phyloP scores from a whole-genome alignment of 768 basidiomycete genomes.

The Bullera alba region DNA sequence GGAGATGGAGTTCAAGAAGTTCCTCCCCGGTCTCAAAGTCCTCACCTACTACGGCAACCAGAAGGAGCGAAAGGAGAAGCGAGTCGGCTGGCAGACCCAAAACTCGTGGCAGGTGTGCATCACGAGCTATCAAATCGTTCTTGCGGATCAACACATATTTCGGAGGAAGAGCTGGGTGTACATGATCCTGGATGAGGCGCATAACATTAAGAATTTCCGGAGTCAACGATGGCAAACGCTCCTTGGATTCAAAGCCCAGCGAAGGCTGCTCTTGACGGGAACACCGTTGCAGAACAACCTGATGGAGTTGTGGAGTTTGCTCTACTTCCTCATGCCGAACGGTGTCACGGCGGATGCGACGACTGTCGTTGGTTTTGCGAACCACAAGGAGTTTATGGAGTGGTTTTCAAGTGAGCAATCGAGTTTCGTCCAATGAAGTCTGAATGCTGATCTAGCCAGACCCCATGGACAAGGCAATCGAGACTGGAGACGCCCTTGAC shows the following conservation, averaged over 20 bases:
- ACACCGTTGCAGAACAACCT: constrained; percentile 47
- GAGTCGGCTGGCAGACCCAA: constrained; percentile 84
- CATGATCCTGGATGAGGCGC: constrained; percentile 91
- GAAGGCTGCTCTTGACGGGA: constrained; percentile 43
- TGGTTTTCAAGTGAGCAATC: constrained; percentile 84
- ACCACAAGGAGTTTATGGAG: constrained; percentile 84
- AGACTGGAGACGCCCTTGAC: constrained; percentile 54
- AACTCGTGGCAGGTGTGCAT: constrained; percentile 89
- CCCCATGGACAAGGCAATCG: constrained; percentile 88
- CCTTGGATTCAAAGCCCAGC: constrained; percentile 61
- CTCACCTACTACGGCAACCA: constrained; percentile 52
- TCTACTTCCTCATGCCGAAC: constrained; percentile 48
- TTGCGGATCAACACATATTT: constrained; percentile 82
- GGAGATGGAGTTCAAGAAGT: constrained; percentile 50
- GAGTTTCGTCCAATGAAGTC: not conserved
- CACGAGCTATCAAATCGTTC: constrained; percentile 88
- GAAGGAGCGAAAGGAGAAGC: constrained; percentile 80
- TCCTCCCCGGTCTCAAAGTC: constrained; percentile 47
- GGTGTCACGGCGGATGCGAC: constrained; percentile 41
- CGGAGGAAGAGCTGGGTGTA: constrained; percentile 92
- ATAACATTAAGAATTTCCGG: constrained; percentile 96
- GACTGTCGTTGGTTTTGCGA: constrained; percentile 61
- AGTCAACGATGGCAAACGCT: constrained; percentile 89
- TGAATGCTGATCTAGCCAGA: constrained; percentile 51
- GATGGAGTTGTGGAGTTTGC: constrained; percentile 50